These are phyloP conservation scores for Talaromyces sp. DNA, from an alignment of 2,329 filamentous ascomycete species.

Conservation along the genomic window DNA sequence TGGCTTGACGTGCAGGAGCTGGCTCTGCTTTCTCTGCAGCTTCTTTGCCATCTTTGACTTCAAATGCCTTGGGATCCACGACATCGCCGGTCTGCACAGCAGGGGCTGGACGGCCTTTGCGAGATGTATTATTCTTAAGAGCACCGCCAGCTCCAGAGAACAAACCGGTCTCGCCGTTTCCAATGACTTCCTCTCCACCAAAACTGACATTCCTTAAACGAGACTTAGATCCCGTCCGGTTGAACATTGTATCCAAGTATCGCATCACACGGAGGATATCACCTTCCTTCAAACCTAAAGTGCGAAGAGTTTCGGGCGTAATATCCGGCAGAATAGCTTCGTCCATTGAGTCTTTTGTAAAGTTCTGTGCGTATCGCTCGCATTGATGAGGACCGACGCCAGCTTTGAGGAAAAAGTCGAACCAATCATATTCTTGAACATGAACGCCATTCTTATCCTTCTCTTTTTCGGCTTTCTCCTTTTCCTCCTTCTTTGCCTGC, in stretches of 20 bases:
- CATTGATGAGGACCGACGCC: constrained; percentile 91
- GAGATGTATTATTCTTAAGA: constrained; percentile 81
- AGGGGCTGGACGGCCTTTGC: constrained; percentile 84
- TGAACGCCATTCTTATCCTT: constrained; percentile 17
- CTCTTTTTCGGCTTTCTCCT: neutral
- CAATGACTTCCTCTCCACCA: constrained; percentile 51
- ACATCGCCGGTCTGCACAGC: constrained; percentile 81
- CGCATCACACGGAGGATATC: constrained; percentile 97
- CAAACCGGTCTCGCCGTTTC: constrained; percentile 65
- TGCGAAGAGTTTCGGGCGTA: constrained; percentile 76
- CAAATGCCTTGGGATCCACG: constrained; percentile 83
- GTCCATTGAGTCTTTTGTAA: constrained; percentile 90
- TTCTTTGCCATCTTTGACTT: constrained; percentile 57
- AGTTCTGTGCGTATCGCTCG: constrained; percentile 89
- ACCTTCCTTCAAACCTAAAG: constrained; percentile 88
- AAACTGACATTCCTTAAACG: constrained; percentile 57
- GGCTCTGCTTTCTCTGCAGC: constrained; percentile 45
- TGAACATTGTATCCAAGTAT: constrained; percentile 75
- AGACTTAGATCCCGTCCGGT: constrained; percentile 57
- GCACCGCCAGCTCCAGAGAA: constrained; percentile 93
- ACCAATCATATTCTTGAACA: constrained; percentile 82
- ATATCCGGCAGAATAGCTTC: constrained; percentile 90
- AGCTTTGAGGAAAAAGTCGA: constrained; percentile 93
- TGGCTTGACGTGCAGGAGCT: constrained; percentile 50
- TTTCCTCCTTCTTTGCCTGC: constrained; percentile 18